These are phyloP conservation scores for Macrocystidia cucumis DNA, from an alignment of 1,284 basidiomycete genomes.

Conservation along the genomic window DNA sequence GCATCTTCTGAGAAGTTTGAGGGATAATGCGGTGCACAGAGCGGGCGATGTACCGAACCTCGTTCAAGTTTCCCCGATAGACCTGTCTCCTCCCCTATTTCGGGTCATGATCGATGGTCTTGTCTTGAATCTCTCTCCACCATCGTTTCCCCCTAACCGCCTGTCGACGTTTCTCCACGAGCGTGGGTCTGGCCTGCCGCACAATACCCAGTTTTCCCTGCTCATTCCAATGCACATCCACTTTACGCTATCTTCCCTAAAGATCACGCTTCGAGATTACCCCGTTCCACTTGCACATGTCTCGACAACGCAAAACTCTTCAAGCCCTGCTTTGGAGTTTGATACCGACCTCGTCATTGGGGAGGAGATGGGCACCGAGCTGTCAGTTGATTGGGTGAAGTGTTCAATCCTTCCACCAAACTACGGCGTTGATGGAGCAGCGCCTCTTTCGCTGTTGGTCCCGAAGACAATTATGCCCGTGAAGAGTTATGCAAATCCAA, in stretches of 20 bases:
- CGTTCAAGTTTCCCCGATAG: conserved; percentile 26
- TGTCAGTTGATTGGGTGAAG: conserved; percentile 69
- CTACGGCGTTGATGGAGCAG: conserved; percentile 44
- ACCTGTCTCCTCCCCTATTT: conserved; percentile 28
- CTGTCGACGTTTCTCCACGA: conserved; percentile 67
- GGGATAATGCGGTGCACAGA: too few species aligned
- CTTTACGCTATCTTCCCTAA: conserved; percentile 59
- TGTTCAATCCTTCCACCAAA: conserved; percentile 54
- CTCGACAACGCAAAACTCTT: conserved; percentile 32
- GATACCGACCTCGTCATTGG: conserved; percentile 82
- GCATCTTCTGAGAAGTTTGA: conserved; percentile 20
- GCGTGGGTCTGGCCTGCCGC: conserved; percentile 67
- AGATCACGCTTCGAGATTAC: conserved; percentile 75
- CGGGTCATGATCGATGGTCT: conserved; percentile 64
- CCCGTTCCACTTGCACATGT: conserved; percentile 65
- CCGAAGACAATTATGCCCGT: conserved; percentile 95
- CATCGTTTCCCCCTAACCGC: conserved; percentile 51
- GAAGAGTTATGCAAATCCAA: conserved; percentile 84
- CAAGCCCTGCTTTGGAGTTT: conserved; percentile 51
- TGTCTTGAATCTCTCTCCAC: conserved; percentile 49
- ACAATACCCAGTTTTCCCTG: conserved; percentile 70
- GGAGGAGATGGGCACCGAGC: conserved; percentile 77
- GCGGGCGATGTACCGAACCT: conserved; percentile 25
- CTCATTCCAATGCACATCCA: conserved; percentile 80
- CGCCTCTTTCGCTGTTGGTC: conserved; percentile 57